These are phyloP conservation scores for Neckera pumila DNA, from an alignment of 225 moss, liverwort and hornwort species.

Conservation along the genomic window DNA sequence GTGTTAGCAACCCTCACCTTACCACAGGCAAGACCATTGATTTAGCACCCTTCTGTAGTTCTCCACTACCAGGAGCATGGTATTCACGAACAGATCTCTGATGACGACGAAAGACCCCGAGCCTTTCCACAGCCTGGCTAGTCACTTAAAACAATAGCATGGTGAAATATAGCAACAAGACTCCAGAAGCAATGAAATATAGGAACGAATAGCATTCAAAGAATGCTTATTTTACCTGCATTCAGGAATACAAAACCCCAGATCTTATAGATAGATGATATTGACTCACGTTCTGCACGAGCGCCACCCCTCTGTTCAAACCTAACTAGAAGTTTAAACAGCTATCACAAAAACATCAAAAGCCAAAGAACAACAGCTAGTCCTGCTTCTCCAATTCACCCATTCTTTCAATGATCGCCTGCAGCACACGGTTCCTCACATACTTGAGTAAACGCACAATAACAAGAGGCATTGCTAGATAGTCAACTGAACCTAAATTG, in stretches of 20 bases:
- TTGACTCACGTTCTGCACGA: background rate
- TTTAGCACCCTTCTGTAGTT: too few species aligned
- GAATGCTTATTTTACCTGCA: background rate
- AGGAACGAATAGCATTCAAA: background rate
- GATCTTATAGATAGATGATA: background rate
- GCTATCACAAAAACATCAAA: background rate
- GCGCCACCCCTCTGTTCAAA: background rate
- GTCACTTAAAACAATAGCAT: background rate
- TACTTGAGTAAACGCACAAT: background rate
- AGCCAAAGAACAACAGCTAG: background rate
- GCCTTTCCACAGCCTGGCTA: background rate
- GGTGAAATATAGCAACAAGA: background rate
- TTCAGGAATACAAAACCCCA: background rate
- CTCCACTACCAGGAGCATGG: background rate
- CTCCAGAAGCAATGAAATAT: background rate
- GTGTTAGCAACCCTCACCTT: background rate
- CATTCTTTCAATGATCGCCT: constrained; percentile 99
- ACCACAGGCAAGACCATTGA: background rate
- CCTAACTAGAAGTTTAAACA: background rate
- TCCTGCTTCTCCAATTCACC: constrained; percentile 58
- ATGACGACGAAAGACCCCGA: background rate
- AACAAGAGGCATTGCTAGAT: background rate
- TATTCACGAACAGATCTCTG: background rate
- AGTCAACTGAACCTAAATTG: background rate
- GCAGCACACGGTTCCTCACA: constrained; percentile 15